These are phyloP conservation scores for Phytophthora sp. DNA, from an alignment of 352 stramenopile genomes.

Conservation along the genomic window DNA sequence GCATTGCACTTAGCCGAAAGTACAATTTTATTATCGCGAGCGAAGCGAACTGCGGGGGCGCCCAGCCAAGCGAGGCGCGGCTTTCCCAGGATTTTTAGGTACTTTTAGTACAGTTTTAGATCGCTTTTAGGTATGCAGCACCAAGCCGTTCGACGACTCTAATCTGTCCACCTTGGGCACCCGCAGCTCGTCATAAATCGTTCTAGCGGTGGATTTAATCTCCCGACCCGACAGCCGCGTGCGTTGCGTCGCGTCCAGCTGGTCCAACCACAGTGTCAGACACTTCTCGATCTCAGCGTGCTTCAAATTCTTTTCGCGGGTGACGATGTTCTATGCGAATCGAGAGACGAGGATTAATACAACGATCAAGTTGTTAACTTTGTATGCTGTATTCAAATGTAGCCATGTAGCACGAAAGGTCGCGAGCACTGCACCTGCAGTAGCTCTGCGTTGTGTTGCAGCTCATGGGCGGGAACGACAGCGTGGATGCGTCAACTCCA, in stretches of 20 bases:
- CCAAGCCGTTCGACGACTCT: slow-evolving; percentile 37
- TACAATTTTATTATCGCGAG: too few species aligned
- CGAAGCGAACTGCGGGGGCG: too few species aligned
- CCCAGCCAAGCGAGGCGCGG: too few species aligned
- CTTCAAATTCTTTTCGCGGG: slow-evolving; percentile 21
- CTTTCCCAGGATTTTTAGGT: too few species aligned
- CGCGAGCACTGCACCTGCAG: background rate
- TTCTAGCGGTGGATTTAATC: slow-evolving; percentile 27
- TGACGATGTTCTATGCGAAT: too few species aligned
- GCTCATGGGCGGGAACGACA: slow-evolving; percentile 14
- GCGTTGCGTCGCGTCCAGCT: slow-evolving; percentile 1
- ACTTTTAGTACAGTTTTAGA: too few species aligned
- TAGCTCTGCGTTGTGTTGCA: background rate
- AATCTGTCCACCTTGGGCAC: slow-evolving; percentile 22
- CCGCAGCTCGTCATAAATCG: slow-evolving; percentile 30
- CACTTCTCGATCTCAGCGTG: slow-evolving; percentile 32
- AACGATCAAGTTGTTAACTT: too few species aligned
- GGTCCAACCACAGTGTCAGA: slow-evolving; percentile 28
- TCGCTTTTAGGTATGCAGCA: too few species aligned
- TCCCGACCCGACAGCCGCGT: slow-evolving; percentile 19
- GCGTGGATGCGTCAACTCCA: slow-evolving; percentile 2
- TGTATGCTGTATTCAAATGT: too few species aligned
- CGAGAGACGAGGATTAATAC: too few species aligned
- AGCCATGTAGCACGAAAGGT: slow-evolving; percentile 18
- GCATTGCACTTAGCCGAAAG: too few species aligned